Base-by-base conservation (phyloP, 2,329 filamentous ascomycete genomes). In the Colletotrichum sp. region DNA sequence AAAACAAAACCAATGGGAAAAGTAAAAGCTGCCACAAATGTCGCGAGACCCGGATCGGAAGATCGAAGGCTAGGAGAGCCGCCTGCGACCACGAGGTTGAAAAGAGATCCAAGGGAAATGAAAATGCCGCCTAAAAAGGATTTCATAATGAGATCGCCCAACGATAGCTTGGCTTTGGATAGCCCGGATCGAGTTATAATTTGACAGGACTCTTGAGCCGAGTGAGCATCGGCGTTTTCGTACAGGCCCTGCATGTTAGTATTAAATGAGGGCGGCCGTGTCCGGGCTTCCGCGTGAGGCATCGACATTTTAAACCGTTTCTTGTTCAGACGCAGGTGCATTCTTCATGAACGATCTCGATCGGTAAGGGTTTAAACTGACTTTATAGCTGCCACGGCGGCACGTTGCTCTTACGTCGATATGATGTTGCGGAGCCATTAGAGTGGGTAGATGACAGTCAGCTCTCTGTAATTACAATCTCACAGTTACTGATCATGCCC, bases 61-160 rank as follows among this genome's bases (percentile, higher is more conserved):
- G 55, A 59, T 1, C 71, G 64, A 2, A 72, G 36, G 15, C 64
- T 57, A 5, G 71, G 36, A n/a, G 55, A 26, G n/a, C 64, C 71
- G 13, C 71, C 71, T 34, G 71, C 71, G n/a, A 72, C 44, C 3
- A 55, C 34, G 5, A 72, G 9, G 6, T 68, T 28, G 36, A 72
- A 68, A 2, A 62, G 55, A 5, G 64, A 62, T n/a, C 71, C 71
- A 7, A 72, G 71, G 12, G 64, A 72, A 8, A 72, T 72, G 64
- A 72, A 72, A 18, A 72, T 68, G 2, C 71, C 71, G n/a, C 64
- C 71, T 4, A 72, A 55, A 7, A 68, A 72, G 34, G 70, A 72
- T 18, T 72, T 68, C 10, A 68, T 1, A 10, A 72, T 68, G 12
- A 68, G 55, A 24, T 72, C 71, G 49, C 36, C 5, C 39, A 55